These are phyloP conservation scores for Naganishia vaughanmartiniae DNA, from an alignment of 768 basidiomycete species.

Conservation along the genomic window DNA sequence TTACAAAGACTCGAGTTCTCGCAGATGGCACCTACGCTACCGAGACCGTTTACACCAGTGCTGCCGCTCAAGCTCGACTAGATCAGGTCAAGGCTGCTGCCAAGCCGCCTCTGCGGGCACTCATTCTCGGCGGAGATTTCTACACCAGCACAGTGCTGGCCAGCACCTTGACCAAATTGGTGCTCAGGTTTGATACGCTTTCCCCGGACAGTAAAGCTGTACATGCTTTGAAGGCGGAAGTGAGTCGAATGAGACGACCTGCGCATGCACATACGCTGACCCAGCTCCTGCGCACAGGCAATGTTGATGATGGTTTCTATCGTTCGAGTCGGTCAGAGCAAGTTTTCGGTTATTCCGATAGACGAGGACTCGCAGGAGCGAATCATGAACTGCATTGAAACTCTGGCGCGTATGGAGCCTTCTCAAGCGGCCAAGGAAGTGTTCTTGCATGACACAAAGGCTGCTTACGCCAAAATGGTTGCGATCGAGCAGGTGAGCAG, in stretches of 20 bases:
- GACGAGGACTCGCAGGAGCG: constrained; percentile 97
- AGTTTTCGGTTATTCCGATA: constrained; percentile 88
- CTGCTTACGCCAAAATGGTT: constrained; percentile 93
- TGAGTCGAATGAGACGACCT: constrained; percentile 45
- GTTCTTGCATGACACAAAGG: constrained; percentile 71
- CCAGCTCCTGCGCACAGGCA: constrained; percentile 56
- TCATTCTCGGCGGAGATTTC: constrained; percentile 93
- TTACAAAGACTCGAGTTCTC: constrained; percentile 63
- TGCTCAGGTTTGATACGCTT: constrained; percentile 67
- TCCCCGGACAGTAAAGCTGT: constrained; percentile 57
- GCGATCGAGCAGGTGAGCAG: constrained; percentile 75
- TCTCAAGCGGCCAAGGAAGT: constrained; percentile 63
- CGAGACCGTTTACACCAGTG: constrained; percentile 77
- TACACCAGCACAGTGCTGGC: constrained; percentile 93
- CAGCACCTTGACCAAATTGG: constrained; percentile 82
- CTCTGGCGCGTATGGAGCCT: constrained; percentile 72
- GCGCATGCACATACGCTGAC: not conserved
- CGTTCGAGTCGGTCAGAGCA: constrained; percentile 95
- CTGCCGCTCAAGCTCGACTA: constrained; percentile 58
- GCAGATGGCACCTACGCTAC: constrained; percentile 98
- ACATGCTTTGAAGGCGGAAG: constrained; percentile 84
- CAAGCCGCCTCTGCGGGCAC: constrained; percentile 88
- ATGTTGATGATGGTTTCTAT: constrained; percentile 98
- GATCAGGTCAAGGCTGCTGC: constrained; percentile 80
- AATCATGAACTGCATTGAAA: constrained; percentile 92